Conservation (phyloP, 2,329 filamentous ascomycete species). For the Fusarium subtropicale region DNA sequence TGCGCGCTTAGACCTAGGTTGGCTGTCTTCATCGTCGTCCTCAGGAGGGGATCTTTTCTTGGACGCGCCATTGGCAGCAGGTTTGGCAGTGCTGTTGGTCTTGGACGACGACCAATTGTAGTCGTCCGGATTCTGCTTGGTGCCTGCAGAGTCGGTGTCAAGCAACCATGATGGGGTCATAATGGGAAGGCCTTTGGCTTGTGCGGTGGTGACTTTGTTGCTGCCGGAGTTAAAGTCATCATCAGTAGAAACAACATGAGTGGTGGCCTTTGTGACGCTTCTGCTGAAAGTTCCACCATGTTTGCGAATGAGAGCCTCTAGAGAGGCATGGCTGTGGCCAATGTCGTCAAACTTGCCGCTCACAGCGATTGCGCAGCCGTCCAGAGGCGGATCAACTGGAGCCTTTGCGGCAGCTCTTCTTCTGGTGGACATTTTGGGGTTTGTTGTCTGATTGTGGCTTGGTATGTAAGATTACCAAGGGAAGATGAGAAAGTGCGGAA, state of each 20-base stretch:
- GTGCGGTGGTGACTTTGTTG: conserved; percentile 64
- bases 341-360: conserved; percentile 69
- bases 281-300: conserved; percentile 63
- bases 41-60: conserved; percentile 47
- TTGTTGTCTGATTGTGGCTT: not conserved
- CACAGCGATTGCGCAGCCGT: conserved; percentile 64
- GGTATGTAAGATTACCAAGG: not conserved
- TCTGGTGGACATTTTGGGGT: conserved; percentile 40
- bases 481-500: not conserved
- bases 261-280: conserved; percentile 62
- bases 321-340: conserved; percentile 62
- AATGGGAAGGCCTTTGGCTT: conserved; percentile 62
- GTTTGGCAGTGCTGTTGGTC: conserved; percentile 40
- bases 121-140: conserved; percentile 42
- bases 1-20: conserved; percentile 36
- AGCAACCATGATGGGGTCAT: conserved; percentile 72
- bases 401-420: conserved; percentile 41
- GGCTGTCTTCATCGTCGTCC: conserved; percentile 42
- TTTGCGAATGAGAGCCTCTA: conserved; percentile 59
- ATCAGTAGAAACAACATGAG: conserved; percentile 68
- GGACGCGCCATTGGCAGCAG: conserved; percentile 32
- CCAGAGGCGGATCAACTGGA: conserved; percentile 53
- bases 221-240: conserved; percentile 63
- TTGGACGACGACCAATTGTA: conserved; percentile 48
- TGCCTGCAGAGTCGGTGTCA: conserved; percentile 58